Evolutionary conservation across 805 yeast genomes (phyloP), one percentile per base, ranked within the genome.

Genomic region (Starmerella etchellsii): DNA sequence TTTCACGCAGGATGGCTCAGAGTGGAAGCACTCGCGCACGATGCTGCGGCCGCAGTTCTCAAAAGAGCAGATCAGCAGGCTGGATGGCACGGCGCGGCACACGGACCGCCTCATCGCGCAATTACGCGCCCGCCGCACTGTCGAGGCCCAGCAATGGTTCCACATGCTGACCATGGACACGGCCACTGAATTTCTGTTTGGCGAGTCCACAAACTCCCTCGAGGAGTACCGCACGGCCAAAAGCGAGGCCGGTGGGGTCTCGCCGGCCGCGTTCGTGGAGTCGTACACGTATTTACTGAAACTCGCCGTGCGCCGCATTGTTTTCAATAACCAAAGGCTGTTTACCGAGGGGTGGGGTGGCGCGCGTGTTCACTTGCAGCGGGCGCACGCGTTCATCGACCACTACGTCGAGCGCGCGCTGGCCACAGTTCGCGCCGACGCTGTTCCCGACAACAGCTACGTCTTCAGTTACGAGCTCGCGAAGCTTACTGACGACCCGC

Each of bases 381-480:
- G 51, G 6, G 64, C 63, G 31, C 61, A 60, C 40, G 37, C 42
- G 23, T 61, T 55, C 54, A 60, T 64, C 20, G 61, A 67, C 44
- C 56, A 51, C 49, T 68, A 62, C 46, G 72, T 67, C 33, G 40
- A 58, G 25, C 50, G 48, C 35, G 71, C 67, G 4, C 56, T 67
- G 38, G 48, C 37, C 7, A 33, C 43, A 20, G 40, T 20, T 28
- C 45, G 33, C 33, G 37, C 35, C 32, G 27, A 39, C 31, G 36
- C 32, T 21, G 28, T 18, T 37, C 46, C 49, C 27, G 55, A 63
- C 16, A 62, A 57, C 23, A 60, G 65, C 11, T 68, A 68, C 46
- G 56, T 64, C 10, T 68, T 69, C 52, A 61, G 68, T 48, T 58
- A 63, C 41, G 73, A 67, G 51, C 61, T 69, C 46, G 69, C 61